Conservation (phyloP, 192 early-diverging fungal species). For the Mortierella antarctica region DNA sequence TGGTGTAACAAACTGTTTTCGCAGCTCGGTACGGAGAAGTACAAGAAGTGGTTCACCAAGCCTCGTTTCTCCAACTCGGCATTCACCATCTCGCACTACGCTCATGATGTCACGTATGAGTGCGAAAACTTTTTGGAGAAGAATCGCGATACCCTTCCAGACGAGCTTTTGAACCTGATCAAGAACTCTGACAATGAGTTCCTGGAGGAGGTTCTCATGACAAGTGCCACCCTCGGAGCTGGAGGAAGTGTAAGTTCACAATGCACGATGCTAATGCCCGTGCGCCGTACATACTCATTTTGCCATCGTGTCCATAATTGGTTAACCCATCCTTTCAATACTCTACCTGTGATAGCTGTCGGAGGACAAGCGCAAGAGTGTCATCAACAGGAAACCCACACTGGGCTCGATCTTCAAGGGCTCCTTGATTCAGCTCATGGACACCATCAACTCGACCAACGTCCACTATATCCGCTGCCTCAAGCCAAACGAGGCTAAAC, state of each 20-base stretch:
- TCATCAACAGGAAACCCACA: slow-evolving; percentile 83
- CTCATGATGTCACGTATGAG: slow-evolving; percentile 93
- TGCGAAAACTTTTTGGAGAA: slow-evolving; percentile 97
- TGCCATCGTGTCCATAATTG: background rate
- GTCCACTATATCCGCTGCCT: slow-evolving; percentile 99
- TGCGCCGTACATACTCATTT: slow-evolving; percentile 13
- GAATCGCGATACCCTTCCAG: slow-evolving; percentile 98
- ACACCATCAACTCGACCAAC: slow-evolving; percentile 92
- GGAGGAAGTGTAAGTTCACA: slow-evolving; percentile 52
- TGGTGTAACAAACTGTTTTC: slow-evolving; percentile 93
- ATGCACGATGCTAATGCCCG: background rate
- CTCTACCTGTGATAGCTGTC: slow-evolving; percentile 20
- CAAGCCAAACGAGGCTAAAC: slow-evolving; percentile 97
- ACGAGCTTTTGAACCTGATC: slow-evolving; percentile 86
- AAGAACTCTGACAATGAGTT: slow-evolving; percentile 83
- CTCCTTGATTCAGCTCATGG: slow-evolving; percentile 94
- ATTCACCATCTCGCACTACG: slow-evolving; percentile 97
- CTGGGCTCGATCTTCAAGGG: slow-evolving; percentile 97
- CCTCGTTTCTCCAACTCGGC: slow-evolving; percentile 88
- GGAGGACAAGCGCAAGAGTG: slow-evolving; percentile 61
- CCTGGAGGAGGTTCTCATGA: slow-evolving; percentile 79
- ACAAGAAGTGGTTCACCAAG: slow-evolving; percentile 87
- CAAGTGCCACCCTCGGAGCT: slow-evolving; percentile 64
- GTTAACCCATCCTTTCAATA: background rate
- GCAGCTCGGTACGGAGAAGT: slow-evolving; percentile 74